Evolutionary conservation across 2,329 filamentous ascomycete genomes (phyloP).

Genomic region (Colletotrichum cordylinicola): DNA sequence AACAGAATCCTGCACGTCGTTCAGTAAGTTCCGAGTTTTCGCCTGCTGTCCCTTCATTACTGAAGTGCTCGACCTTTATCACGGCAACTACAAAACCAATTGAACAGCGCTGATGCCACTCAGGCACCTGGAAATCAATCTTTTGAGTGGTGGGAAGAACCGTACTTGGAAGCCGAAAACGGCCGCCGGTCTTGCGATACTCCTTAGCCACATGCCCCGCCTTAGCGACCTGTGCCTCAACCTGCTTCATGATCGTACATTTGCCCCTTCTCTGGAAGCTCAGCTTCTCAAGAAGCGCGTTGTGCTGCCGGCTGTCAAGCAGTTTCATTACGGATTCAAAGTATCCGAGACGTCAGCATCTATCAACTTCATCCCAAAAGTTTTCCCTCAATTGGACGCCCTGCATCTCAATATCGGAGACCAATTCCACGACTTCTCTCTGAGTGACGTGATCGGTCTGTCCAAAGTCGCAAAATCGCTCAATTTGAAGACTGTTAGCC

Average conservation of each 20-base stretch:
- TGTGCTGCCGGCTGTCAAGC: no score
- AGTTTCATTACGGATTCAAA: no score
- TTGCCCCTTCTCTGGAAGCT: no score
- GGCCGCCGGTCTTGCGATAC: rapidly evolving
- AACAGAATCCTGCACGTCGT: background rate
- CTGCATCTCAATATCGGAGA: background rate
- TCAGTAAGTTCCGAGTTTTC: background rate
- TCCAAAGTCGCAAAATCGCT: background rate
- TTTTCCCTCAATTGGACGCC: no score
- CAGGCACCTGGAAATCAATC: background rate
- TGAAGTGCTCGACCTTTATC: background rate
- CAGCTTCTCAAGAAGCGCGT: no score
- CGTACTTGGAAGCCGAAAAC: background rate
- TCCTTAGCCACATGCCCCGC: background rate
- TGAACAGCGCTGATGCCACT: background rate
- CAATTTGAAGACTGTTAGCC: rapidly evolving
- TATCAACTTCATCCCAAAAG: no score
- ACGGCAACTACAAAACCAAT: no score
- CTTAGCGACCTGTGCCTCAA: background rate
- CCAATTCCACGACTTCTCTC: rapidly evolving
- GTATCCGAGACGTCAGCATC: no score
- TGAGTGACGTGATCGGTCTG: rapidly evolving
- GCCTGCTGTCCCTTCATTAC: background rate
- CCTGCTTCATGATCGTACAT: no score
- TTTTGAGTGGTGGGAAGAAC: background rate